Base-by-base conservation (phyloP, 768 basidiomycete genomes). In the Rossbeevera mucosa region DNA sequence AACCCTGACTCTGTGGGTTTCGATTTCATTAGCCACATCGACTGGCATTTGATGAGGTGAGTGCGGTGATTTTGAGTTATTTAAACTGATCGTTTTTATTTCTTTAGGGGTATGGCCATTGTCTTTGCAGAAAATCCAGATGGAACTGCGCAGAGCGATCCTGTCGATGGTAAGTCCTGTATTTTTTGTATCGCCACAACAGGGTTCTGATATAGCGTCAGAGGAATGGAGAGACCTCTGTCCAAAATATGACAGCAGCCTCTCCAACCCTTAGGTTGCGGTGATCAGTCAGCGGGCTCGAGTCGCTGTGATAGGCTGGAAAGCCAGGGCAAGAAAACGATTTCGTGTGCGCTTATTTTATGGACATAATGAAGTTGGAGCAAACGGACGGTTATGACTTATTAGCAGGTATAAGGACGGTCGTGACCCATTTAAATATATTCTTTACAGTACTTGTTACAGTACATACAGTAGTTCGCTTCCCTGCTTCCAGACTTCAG, bases 61-160 rank as follows among this genome's bases (percentile, higher is more conserved):
- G 55, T 47, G n/a, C 2, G 7, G 20, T 8, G 12, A 8, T n/a
- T 36, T 31, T 55, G 13, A 26, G 18, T 20, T 21, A 50, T 69
- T 70, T 5, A 70, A 71, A 46, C 66, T 71, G 16, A 9, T 29
- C 25, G 20, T n/a, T n/a, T 55, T 75, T 53, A 74, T 77, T 25
- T 24, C 7, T 72, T 73, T 55, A 67, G 72, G 30, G 71, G 71
- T 16, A 64, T 72, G 47, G 72, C 71, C 7, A 62, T 74, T 14
- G 67, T 72, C 16, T 68, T 71, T 31, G 70, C 68, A 18, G 71
- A 71, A 47, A 58, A 66, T 30, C 62, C 69, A 13, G 54, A 57
- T 11, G 73, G 53, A 48, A 57, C 54, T 14, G 42, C 42, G 14
- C 42, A 43, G 13, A 43, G 22, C 14, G 8, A 43, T 16, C 42